Percentiles rank a stretch among this genome's conserved stretches.
These are phyloP conservation scores for Naegleria fowleri DNA, from an alignment of 208 protist species.

Conservation along the genomic window DNA sequence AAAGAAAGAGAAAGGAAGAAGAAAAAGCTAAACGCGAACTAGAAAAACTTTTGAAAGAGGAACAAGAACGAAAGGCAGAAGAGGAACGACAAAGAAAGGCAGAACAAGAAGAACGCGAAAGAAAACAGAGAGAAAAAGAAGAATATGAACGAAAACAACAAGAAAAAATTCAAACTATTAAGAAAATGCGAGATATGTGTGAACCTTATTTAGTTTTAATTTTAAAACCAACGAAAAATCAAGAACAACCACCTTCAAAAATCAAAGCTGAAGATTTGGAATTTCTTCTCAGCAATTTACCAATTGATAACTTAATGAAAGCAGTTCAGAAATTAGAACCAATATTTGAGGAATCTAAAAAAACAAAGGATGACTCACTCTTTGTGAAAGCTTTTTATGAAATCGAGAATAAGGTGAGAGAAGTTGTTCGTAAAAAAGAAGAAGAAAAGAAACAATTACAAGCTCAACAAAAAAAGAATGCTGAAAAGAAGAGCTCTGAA, in stretches of 20 bases:
- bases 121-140: neutral
- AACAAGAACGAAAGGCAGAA: constrained; percentile 26
- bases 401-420: neutral
- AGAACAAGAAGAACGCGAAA: neutral
- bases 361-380: neutral
- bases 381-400: neutral
- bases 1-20: neutral
- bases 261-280: constrained; percentile 38
- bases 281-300: constrained; percentile 27
- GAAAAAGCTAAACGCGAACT: neutral
- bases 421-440: neutral
- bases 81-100: neutral
- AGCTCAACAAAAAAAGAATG: neutral
- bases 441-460: neutral
- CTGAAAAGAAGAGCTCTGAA: constrained; percentile 31
- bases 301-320: constrained; percentile 22
- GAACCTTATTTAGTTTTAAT: neutral
- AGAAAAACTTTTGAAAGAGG: constrained; percentile 18
- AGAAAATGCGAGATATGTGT: constrained; percentile 1
- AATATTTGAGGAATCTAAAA: neutral
- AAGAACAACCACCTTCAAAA: neutral
- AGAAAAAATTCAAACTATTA: neutral
- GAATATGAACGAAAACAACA: neutral
- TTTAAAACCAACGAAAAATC: neutral
- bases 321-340: neutral